Percentiles rank a stretch among this genome's conserved stretches.
Evolutionary conservation across 768 basidiomycete species (phyloP).

Genomic region (Russula sp.): DNA sequence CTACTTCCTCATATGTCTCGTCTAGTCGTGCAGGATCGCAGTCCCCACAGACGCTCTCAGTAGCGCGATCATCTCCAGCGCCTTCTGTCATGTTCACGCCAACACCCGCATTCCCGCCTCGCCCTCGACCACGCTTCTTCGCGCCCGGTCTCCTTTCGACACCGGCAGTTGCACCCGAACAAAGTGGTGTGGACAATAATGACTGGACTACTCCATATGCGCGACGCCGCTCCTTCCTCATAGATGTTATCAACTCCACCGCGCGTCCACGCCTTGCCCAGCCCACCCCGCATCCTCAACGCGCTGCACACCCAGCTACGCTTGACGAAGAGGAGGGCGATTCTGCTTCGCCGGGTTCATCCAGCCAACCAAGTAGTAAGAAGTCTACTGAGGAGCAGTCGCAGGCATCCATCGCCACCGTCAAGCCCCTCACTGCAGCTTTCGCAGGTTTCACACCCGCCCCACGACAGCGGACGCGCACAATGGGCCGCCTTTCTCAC

Average conservation of each 20-base stretch:
- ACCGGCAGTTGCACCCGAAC: constrained; percentile 16
- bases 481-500: constrained; percentile 48
- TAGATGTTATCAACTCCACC: constrained; percentile 79
- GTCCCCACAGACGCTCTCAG: constrained; percentile 36
- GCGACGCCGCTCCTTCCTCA: constrained; percentile 73
- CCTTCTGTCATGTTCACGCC: constrained; percentile 58
- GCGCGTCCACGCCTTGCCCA: constrained; percentile 64
- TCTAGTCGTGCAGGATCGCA: constrained; percentile 18
- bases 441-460: constrained; percentile 64
- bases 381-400: constrained; percentile 30
- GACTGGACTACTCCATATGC: constrained; percentile 62
- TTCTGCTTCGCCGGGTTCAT: constrained; percentile 16
- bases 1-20: constrained; percentile 7
- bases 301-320: not conserved
- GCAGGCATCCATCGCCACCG: constrained; percentile 30
- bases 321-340: constrained; percentile 9
- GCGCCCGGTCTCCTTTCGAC: constrained; percentile 23
- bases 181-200: constrained; percentile 21
- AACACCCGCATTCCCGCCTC: constrained; percentile 60
- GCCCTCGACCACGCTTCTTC: constrained; percentile 56
- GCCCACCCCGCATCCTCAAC: constrained; percentile 56
- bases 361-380: constrained; percentile 32
- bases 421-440: constrained; percentile 40
- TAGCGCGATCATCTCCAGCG: constrained; percentile 48
- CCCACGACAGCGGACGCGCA: constrained; percentile 40